Conservation (phyloP, 192 early-diverging fungal species). For the Backusella sp. region DNA sequence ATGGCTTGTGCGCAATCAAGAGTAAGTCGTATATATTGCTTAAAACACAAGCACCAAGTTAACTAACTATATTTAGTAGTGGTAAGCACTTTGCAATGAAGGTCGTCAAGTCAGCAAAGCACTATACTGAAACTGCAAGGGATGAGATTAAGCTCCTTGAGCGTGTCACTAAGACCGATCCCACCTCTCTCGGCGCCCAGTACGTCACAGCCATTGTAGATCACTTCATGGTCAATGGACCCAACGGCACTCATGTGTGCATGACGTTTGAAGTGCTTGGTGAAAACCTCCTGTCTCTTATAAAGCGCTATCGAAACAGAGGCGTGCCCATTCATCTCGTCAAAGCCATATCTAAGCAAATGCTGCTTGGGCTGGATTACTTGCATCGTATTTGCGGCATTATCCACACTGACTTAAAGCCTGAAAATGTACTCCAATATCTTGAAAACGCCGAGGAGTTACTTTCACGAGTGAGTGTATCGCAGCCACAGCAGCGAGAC, state of each 20-base stretch:
- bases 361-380: slow-evolving; percentile 90
- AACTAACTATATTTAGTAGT: slow-evolving; percentile 29
- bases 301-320: slow-evolving; percentile 75
- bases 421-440: slow-evolving; percentile 95
- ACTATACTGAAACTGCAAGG: slow-evolving; percentile 93
- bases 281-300: slow-evolving; percentile 89
- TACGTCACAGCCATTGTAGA: slow-evolving; percentile 90
- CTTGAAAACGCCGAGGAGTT: slow-evolving; percentile 84
- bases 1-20: slow-evolving; percentile 85
- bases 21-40: slow-evolving; percentile 32
- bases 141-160: slow-evolving; percentile 97
- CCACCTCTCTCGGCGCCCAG: slow-evolving; percentile 50
- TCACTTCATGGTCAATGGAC: slow-evolving; percentile 86
- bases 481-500: slow-evolving; percentile 13
- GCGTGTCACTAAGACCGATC: slow-evolving; percentile 68
- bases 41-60: neutral
- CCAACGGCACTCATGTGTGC: slow-evolving; percentile 89
- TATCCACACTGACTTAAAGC: slow-evolving; percentile 98
- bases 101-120: slow-evolving; percentile 93
- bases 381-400: slow-evolving; percentile 92
- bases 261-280: slow-evolving; percentile 99
- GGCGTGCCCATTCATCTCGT: slow-evolving; percentile 88
- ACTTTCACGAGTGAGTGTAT: slow-evolving; percentile 40
- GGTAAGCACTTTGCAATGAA: slow-evolving; percentile 91
- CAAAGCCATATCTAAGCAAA: slow-evolving; percentile 88